Conservation (phyloP, 2,329 filamentous ascomycete genomes). For the Fusarium multiceps region DNA sequence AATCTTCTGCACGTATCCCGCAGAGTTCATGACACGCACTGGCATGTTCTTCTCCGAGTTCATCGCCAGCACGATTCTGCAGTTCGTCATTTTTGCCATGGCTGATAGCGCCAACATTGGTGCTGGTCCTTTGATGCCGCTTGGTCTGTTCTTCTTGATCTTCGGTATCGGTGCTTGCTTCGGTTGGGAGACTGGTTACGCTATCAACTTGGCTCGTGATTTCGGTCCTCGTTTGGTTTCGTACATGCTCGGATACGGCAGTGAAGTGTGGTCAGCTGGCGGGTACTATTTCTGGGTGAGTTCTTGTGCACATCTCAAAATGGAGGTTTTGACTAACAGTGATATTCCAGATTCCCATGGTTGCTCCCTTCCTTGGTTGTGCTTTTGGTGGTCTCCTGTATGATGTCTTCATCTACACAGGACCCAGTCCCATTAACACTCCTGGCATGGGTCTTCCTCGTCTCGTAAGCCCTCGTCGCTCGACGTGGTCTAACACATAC, state of each 20-base stretch:
- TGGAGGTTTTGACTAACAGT: slow-evolving; percentile 20
- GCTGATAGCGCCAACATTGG: slow-evolving; percentile 69
- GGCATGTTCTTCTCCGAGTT: slow-evolving; percentile 80
- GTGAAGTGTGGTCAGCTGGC: slow-evolving; percentile 73
- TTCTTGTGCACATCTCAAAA: no score
- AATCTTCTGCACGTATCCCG: slow-evolving; percentile 80
- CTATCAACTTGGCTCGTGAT: slow-evolving; percentile 78
- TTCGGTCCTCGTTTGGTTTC: slow-evolving; percentile 75
- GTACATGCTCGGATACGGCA: slow-evolving; percentile 75
- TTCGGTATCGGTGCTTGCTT: slow-evolving; percentile 80
- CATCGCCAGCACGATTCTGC: slow-evolving; percentile 72
- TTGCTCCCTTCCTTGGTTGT: slow-evolving; percentile 74
- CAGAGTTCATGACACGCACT: slow-evolving; percentile 71
- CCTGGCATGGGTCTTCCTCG: slow-evolving; percentile 72
- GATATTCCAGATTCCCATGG: slow-evolving; percentile 71
- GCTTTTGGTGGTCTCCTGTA: slow-evolving; percentile 74
- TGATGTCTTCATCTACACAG: slow-evolving; percentile 75
- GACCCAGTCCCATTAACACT: slow-evolving; percentile 76
- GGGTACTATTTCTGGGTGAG: slow-evolving; percentile 82
- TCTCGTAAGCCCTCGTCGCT: slow-evolving; percentile 52
- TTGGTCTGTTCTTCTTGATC: slow-evolving; percentile 76
- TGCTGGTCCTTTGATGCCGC: slow-evolving; percentile 65
- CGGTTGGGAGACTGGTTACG: slow-evolving; percentile 81
- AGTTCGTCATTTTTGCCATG: slow-evolving; percentile 78
- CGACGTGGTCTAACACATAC: slow-evolving; percentile 54